phyloP scores from a whole-genome alignment of 2,329 filamentous ascomycete genomes.

The Penicillium sp. region DNA sequence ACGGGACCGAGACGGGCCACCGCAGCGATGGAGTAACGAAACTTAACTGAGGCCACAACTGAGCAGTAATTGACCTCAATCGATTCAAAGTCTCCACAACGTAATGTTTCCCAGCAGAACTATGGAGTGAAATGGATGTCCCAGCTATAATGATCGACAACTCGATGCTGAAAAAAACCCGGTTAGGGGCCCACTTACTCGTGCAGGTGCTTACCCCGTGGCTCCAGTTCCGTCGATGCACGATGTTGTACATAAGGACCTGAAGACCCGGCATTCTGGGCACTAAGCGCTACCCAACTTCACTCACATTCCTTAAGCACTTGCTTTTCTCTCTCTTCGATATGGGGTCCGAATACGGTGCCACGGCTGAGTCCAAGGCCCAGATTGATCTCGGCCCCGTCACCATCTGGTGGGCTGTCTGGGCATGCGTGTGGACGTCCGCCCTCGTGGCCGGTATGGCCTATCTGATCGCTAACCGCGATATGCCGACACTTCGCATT shows the following conservation, averaged over 20 bases:
- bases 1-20: neutral
- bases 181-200: neutral
- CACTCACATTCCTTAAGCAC: constrained; percentile 15
- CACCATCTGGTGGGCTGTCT: constrained; percentile 32
- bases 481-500: constrained; percentile 39
- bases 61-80: too few relatives aligned
- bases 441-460: constrained; percentile 31
- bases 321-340: neutral
- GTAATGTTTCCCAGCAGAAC: neutral
- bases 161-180: neutral
- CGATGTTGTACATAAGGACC: constrained; percentile 2
- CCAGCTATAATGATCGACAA: neutral
- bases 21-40: neutral
- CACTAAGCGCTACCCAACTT: constrained; percentile 20
- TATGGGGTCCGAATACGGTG: constrained; percentile 36
- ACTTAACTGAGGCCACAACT: neutral
- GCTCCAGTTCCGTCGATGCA: neutral
- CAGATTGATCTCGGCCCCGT: constrained; percentile 22
- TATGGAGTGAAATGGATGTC: neutral
- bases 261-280: neutral
- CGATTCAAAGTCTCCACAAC: neutral
- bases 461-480: constrained; percentile 35
- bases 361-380: constrained; percentile 29
- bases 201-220: neutral
- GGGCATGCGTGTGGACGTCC: constrained; percentile 35